Evolutionary conservation across 352 stramenopile genomes (phyloP).

Genomic region (Pythium scleroteichum): DNA sequence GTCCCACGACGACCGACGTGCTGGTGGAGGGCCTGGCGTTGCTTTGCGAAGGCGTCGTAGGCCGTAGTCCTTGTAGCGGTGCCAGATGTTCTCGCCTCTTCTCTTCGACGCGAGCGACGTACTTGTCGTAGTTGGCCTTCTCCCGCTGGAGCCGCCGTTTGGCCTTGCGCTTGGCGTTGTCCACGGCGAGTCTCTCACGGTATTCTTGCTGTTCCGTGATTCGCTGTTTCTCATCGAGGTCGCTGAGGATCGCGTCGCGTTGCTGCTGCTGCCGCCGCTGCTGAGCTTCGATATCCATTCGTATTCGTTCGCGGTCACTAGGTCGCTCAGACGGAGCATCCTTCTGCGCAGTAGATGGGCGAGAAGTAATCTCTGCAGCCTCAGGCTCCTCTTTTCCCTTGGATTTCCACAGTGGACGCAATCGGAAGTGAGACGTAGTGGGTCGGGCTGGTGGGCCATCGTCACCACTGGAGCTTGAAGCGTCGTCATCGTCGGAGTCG

Average conservation of each 20-base stretch:
- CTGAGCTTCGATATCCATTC: conserved; percentile 23
- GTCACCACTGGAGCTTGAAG: conserved; percentile 2
- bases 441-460: conserved; percentile 2
- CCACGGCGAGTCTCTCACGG: conserved; percentile 37
- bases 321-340: too few relatives aligned
- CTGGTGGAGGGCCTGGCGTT: too few relatives aligned
- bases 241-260: conserved; percentile 33
- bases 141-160: conserved; percentile 35
- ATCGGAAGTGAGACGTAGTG: conserved; percentile 1
- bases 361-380: too few relatives aligned
- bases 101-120: conserved; percentile 30
- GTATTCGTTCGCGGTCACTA: conserved; percentile 2
- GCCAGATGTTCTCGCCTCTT: conserved; percentile 25
- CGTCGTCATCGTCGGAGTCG: conserved; percentile 5
- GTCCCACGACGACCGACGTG: neutral
- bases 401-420: conserved; percentile 7
- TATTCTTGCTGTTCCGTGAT: conserved; percentile 60
- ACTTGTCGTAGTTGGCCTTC: conserved; percentile 34
- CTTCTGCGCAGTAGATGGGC: too few relatives aligned
- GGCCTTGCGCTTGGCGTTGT: conserved; percentile 49
- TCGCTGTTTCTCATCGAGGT: conserved; percentile 36
- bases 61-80: conserved; percentile 4
- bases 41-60: neutral
- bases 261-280: conserved; percentile 32
- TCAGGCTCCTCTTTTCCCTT: neutral